Evolutionary conservation across 2,329 filamentous ascomycete genomes (phyloP).

Genomic region (Trichoderma aggressivum): DNA sequence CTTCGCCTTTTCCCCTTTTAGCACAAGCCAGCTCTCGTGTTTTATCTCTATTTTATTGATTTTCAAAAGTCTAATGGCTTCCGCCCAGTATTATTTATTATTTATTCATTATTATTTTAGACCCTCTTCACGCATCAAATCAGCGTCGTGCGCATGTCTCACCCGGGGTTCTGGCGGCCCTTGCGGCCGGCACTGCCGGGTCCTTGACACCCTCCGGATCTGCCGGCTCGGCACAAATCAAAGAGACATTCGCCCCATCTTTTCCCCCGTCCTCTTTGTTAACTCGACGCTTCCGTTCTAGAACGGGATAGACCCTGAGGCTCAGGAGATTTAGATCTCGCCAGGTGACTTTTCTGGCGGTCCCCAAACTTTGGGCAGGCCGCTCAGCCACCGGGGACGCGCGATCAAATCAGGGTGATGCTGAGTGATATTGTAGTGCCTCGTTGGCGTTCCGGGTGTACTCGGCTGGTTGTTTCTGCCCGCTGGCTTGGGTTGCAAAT

Average conservation of each 20-base stretch:
- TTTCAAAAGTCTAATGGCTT: not conserved
- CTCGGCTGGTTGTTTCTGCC: not conserved
- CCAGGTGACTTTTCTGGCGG: not conserved
- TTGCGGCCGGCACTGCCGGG: not conserved
- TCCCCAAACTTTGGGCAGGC: not conserved
- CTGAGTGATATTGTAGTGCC: not conserved
- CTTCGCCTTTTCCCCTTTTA: not conserved
- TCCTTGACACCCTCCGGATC: constrained; percentile 5
- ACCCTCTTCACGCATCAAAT: not conserved
- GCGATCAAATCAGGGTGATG: not conserved
- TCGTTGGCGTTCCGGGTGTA: too few relatives aligned
- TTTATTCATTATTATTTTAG: not conserved
- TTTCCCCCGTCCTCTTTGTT: not conserved
- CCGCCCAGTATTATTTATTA: not conserved
- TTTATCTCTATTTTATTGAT: not conserved
- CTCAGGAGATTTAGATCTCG: constrained; percentile 7
- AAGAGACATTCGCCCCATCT: not conserved
- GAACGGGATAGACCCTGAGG: constrained; percentile 1
- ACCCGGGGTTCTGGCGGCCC: not conserved
- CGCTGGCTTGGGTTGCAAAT: not conserved
- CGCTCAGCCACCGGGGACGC: constrained; percentile 5
- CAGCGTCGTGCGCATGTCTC: not conserved
- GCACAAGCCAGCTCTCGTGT: not conserved
- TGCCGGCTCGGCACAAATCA: not conserved
- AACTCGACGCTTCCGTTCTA: not conserved